Conservation (phyloP, 2,329 filamentous ascomycete genomes). For the Fusarium nematophilum region DNA sequence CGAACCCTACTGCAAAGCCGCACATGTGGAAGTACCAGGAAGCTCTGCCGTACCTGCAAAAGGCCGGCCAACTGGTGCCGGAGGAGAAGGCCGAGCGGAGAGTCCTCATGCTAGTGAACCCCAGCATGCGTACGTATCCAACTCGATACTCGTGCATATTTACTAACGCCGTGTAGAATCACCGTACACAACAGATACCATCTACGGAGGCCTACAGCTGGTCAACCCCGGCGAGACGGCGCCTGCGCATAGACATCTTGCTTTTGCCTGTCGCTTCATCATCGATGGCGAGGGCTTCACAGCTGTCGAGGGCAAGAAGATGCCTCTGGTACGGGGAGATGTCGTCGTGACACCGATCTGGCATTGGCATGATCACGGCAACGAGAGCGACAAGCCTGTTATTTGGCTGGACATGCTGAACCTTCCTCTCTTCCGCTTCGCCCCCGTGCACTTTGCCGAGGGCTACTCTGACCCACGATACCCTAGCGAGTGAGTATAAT, state of each 20-base stretch:
- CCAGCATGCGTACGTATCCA: slow-evolving; percentile 58
- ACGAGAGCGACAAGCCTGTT: slow-evolving; percentile 64
- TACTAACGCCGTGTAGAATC: slow-evolving; percentile 49
- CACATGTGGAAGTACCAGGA: slow-evolving; percentile 53
- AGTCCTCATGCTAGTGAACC: slow-evolving; percentile 57
- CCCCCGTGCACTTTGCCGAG: slow-evolving; percentile 66
- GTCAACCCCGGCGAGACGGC: slow-evolving; percentile 67
- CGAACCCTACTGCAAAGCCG: slow-evolving; percentile 56
- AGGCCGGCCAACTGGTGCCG: slow-evolving; percentile 50
- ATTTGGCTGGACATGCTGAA: slow-evolving; percentile 70
- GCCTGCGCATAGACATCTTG: slow-evolving; percentile 65
- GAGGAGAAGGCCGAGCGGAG: slow-evolving; percentile 56
- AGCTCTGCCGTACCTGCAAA: slow-evolving; percentile 49
- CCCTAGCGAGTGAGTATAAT: slow-evolving; percentile 53
- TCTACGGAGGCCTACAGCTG: slow-evolving; percentile 67
- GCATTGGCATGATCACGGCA: slow-evolving; percentile 71
- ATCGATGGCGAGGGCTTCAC: slow-evolving; percentile 69
- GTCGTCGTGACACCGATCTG: slow-evolving; percentile 68
- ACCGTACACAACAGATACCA: slow-evolving; percentile 60
- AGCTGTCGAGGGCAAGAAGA: slow-evolving; percentile 64
- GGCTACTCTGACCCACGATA: slow-evolving; percentile 60
- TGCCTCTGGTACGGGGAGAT: slow-evolving; percentile 63
- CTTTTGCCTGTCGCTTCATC: slow-evolving; percentile 68
- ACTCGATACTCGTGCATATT: rapidly evolving
- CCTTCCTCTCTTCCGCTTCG: slow-evolving; percentile 62